A percentile compares a stretch with the other conserved stretches of the same genome.
These are phyloP conservation scores for Uronychia binucleata DNA, from an alignment of 73 alveolate genomes.

Conservation along the genomic window DNA sequence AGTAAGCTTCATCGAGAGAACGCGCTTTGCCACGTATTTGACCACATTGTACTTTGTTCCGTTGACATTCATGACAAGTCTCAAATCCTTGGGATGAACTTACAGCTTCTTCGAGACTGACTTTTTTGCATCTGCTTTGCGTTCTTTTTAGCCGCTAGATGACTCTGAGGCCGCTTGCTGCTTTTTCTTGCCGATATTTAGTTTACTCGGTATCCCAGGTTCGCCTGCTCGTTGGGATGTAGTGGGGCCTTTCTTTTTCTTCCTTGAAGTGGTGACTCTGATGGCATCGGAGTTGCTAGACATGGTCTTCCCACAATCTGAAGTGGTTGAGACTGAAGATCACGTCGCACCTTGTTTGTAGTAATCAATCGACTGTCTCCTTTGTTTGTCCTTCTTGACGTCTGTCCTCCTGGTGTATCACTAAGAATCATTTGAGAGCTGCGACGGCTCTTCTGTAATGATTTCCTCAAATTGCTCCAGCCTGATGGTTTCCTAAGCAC, in stretches of 20 bases:
- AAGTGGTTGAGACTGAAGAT: too few species aligned
- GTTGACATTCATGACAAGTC: neutral
- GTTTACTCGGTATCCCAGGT: neutral
- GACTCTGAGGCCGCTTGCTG: neutral
- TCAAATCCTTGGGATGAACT: neutral
- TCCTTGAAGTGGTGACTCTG: neutral
- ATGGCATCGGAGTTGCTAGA: neutral
- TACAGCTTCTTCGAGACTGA: neutral
- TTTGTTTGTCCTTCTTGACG: neutral
- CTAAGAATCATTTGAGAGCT: neutral
- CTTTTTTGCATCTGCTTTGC: neutral
- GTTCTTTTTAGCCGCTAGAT: neutral
- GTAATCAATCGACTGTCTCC: neutral
- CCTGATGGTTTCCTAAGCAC: too few species aligned
- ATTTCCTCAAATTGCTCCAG: too few species aligned
- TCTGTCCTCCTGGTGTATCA: neutral
- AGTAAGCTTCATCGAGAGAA: neutral
- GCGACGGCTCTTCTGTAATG: neutral
- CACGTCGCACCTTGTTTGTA: neutral
- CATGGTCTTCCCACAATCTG: neutral
- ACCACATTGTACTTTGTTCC: neutral
- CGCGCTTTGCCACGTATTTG: neutral
- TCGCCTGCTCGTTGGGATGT: neutral
- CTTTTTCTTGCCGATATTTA: neutral
- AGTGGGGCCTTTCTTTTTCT: neutral